A percentile compares a stretch with the other conserved stretches of the same genome.
Evolutionary conservation across 2,329 filamentous ascomycete genomes (phyloP).

Genomic region (Emergomyces pasteurianus): DNA sequence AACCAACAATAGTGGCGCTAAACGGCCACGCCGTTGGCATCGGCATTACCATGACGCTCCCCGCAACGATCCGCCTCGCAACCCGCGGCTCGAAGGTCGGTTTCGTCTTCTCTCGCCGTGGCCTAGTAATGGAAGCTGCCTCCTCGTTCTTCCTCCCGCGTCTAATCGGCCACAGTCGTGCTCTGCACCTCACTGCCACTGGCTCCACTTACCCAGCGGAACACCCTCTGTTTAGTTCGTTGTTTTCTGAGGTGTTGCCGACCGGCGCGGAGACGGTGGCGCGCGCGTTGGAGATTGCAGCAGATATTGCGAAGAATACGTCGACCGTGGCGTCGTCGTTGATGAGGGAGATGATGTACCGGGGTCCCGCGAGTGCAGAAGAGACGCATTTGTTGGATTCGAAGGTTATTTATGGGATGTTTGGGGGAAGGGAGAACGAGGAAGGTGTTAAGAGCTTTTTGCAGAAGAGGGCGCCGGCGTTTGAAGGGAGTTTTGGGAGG

Average conservation of each 20-base stretch:
- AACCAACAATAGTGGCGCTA: slow-evolving; percentile 45
- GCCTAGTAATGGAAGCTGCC: slow-evolving; percentile 60
- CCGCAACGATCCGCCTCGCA: slow-evolving; percentile 45
- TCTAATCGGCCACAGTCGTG: slow-evolving; percentile 52
- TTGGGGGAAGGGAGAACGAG: slow-evolving; percentile 45
- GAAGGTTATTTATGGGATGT: slow-evolving; percentile 28
- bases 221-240: slow-evolving; percentile 38
- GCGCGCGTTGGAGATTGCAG: slow-evolving; percentile 53
- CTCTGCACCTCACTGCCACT: slow-evolving; percentile 55
- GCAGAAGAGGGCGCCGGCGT: slow-evolving; percentile 53
- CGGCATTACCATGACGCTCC: slow-evolving; percentile 48
- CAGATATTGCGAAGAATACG: slow-evolving; percentile 54
- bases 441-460: slow-evolving; percentile 60
- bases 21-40: slow-evolving; percentile 47
- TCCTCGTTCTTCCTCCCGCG: slow-evolving; percentile 61
- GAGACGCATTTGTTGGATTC: slow-evolving; percentile 57
- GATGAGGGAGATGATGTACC: slow-evolving; percentile 61
- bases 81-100: slow-evolving; percentile 53
- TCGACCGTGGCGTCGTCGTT: slow-evolving; percentile 52
- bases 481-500: slow-evolving; percentile 38
- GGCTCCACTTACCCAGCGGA: slow-evolving; percentile 48
- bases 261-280: slow-evolving; percentile 49
- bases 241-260: slow-evolving; percentile 56
- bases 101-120: slow-evolving; percentile 60
- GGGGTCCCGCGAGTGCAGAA: slow-evolving; percentile 45